Evolutionary conservation across 2,329 filamentous ascomycete species (phyloP), one percentile per base, ranked within the genome.

Genomic region (Arthrinium phaeospermum): DNA sequence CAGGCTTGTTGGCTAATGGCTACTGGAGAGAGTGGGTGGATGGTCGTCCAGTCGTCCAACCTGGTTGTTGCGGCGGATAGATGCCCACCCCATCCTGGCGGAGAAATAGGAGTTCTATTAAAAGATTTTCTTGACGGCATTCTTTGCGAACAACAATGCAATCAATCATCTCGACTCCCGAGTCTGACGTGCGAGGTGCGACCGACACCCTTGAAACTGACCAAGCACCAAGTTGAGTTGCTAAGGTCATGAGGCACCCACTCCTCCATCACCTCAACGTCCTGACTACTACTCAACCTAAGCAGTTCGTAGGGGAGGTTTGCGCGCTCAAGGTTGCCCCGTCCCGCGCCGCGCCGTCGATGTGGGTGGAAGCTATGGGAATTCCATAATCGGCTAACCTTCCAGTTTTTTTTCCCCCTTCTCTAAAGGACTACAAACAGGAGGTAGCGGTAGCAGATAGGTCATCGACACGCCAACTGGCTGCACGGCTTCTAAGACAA

Each of bases 141-240:
- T 64, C 57, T 34, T 64, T 64, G 57, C 34, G 19, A 64, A 41
- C 30, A 41, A 41, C 10, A 41, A n/a, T 37, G 2, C 3, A 47
- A 41, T 41, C 22, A n/a, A 34, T 27, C 30, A 61, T 61, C 53
- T 61, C 53, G 30, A 37, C 30, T 41, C 57, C 12, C 19, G 34
- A 41, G 57, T 64, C 57, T 61, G 57, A 41, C 34, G 57, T 41
- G 22, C 34, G 57, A 64, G 57, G 57, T 64, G 57, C 57, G 57
- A 64, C 37, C 34, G 34, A 22, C 27, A 4, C 27, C 12, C 12
- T 49, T 49, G 22, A 37, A 37, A 30, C 30, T 37, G 53, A 37
- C 37, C 30, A 61, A 30, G 27, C 2, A 37, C 37, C 30, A 61
- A 30, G 27, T 2, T 30, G 27, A 30, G 27, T 4, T 30, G 27